Conservation (phyloP, 2,329 filamentous ascomycete genomes). For the Xylariaceae sp. region DNA sequence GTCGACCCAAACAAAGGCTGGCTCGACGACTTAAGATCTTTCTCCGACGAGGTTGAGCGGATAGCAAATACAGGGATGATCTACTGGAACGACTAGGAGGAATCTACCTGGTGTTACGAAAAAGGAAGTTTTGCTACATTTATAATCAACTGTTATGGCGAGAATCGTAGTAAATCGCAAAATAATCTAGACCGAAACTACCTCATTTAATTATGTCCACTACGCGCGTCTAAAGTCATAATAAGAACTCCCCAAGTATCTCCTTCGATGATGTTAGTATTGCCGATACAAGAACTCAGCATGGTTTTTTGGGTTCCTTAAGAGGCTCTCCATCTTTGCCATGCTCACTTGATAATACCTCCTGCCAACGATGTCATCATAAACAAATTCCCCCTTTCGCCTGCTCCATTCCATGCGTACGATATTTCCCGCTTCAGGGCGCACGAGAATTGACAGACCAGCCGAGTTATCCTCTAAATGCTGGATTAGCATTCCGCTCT, state of each 20-base stretch:
- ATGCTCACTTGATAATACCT: neutral
- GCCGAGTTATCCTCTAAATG: neutral
- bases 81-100: constrained; percentile 2
- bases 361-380: neutral
- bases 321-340: neutral
- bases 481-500: neutral
- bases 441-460: neutral
- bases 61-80: neutral
- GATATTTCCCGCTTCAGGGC: neutral
- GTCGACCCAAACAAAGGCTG: neutral
- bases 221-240: too few species aligned
- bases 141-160: too few species aligned
- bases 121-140: too few species aligned
- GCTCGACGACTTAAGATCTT: neutral
- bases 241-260: too few species aligned
- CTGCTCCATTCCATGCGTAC: neutral
- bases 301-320: neutral
- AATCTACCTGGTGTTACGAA: too few species aligned
- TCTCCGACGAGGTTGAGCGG: neutral
- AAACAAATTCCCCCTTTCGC: neutral
- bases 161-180: too few species aligned
- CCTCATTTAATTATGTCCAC: too few species aligned
- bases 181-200: too few species aligned
- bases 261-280: too few species aligned
- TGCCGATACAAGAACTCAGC: neutral